A percentile compares a stretch with the other conserved stretches of the same genome.
These are phyloP conservation scores for Ulota crispa DNA, from an alignment of 225 moss, liverwort and hornwort genomes.

Conservation along the genomic window DNA sequence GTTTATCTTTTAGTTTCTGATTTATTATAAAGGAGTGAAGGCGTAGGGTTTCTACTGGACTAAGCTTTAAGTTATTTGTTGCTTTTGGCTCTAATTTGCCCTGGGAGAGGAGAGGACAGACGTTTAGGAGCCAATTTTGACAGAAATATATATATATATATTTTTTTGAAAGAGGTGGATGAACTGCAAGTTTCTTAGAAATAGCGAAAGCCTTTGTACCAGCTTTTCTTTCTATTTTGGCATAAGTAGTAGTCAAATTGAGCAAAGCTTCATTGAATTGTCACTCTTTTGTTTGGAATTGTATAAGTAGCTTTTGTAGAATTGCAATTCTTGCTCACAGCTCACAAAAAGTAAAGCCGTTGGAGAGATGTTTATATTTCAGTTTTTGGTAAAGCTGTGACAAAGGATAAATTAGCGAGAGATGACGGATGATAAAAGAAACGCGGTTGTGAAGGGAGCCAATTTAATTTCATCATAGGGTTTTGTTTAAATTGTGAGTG, in stretches of 20 bases:
- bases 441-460: no score
- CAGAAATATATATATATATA: no score
- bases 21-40: conserved; percentile 11
- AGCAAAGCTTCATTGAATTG: not conserved
- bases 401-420: not conserved
- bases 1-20: no score
- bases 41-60: not conserved
- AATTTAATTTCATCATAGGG: not conserved
- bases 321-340: not conserved
- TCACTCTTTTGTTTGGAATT: not conserved
- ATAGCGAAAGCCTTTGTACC: not conserved
- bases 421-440: not conserved
- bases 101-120: no score
- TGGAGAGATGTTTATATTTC: not conserved
- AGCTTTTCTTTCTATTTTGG: not conserved
- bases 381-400: not conserved
- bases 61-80: no score
- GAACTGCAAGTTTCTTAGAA: not conserved
- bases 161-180: no score
- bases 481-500: not conserved
- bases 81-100: no score
- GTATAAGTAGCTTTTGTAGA: not conserved
- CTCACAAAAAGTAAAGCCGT: no score
- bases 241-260: not conserved
- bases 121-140: no score